Conservation (phyloP, 352 stramenopile genomes). For the Pythium pyrilobum region DNA sequence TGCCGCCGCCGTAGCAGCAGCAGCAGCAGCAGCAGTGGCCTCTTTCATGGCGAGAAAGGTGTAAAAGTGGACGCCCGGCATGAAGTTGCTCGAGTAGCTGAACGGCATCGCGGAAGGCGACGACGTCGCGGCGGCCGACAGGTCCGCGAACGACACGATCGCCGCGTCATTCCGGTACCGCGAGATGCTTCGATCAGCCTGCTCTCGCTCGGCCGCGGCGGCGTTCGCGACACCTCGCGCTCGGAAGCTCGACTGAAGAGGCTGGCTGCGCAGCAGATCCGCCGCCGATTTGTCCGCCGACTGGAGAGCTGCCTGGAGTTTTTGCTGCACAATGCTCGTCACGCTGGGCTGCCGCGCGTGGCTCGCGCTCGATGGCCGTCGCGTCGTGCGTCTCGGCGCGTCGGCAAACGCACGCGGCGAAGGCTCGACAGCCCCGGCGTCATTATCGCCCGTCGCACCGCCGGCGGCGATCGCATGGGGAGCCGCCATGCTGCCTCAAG, state of each 20-base stretch:
- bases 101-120: slow-evolving; percentile 21
- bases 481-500: no score
- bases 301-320: slow-evolving; percentile 53
- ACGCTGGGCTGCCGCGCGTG: neutral
- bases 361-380: slow-evolving; percentile 8
- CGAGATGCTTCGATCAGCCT: slow-evolving; percentile 27
- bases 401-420: neutral
- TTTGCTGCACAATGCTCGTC: slow-evolving; percentile 56
- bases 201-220: slow-evolving; percentile 8
- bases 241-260: slow-evolving; percentile 22
- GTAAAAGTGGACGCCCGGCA: slow-evolving; percentile 78
- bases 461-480: no score
- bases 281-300: slow-evolving; percentile 35
- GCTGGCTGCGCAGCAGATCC: slow-evolving; percentile 19
- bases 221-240: slow-evolving; percentile 8
- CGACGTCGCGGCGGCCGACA: slow-evolving; percentile 13
- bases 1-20: neutral
- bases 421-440: no score
- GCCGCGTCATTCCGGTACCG: slow-evolving; percentile 51
- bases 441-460: no score
- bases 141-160: slow-evolving; percentile 59
- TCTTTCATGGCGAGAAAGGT: slow-evolving; percentile 67
- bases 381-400: neutral
- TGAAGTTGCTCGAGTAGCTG: slow-evolving; percentile 54
- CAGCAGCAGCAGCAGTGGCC: neutral